phyloP scores from a whole-genome alignment of 192 early-diverging fungal genomes.

The Coemansia sp. region DNA sequence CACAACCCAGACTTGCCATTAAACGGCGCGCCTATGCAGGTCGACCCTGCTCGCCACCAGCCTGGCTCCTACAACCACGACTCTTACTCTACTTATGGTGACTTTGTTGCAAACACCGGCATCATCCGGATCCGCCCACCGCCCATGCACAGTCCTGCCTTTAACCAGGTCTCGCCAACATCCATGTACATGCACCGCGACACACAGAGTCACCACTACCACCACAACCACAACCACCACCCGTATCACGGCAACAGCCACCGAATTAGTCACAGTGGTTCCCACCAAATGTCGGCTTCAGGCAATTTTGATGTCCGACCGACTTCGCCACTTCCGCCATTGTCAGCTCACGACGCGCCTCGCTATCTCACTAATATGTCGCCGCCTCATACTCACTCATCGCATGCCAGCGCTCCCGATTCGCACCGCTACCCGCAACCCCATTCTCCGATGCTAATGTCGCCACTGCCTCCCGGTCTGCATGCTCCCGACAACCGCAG shows the following conservation, averaged over 20 bases:
- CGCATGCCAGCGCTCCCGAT: constrained; percentile 4
- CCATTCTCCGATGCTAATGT: not conserved
- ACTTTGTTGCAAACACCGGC: constrained; percentile 45
- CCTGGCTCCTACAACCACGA: constrained; percentile 42
- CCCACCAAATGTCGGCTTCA: constrained; percentile 13
- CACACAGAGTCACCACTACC: not conserved
- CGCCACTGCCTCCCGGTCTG: not conserved
- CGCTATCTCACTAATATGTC: constrained; percentile 5
- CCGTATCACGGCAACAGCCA: constrained; percentile 7
- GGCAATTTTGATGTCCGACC: constrained; percentile 10
- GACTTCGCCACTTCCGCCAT: constrained; percentile 3
- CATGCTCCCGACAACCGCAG: not conserved
- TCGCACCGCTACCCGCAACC: constrained; percentile 7
- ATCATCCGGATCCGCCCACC: constrained; percentile 39
- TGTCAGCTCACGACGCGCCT: constrained; percentile 1
- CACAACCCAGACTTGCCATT: constrained; percentile 17
- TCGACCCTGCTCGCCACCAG: constrained; percentile 23
- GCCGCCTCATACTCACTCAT: not conserved
- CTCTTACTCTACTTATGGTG: constrained; percentile 44
- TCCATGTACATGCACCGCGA: constrained; percentile 8
- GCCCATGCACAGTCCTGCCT: constrained; percentile 20
- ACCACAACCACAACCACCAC: not conserved
- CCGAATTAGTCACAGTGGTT: not conserved
- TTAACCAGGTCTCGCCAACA: constrained; percentile 10
- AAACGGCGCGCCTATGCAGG: constrained; percentile 25